Evolutionary conservation across 73 alveolate genomes (phyloP), one percentile per base, ranked within the genome.

Genomic region (Uronychia binucleata): DNA sequence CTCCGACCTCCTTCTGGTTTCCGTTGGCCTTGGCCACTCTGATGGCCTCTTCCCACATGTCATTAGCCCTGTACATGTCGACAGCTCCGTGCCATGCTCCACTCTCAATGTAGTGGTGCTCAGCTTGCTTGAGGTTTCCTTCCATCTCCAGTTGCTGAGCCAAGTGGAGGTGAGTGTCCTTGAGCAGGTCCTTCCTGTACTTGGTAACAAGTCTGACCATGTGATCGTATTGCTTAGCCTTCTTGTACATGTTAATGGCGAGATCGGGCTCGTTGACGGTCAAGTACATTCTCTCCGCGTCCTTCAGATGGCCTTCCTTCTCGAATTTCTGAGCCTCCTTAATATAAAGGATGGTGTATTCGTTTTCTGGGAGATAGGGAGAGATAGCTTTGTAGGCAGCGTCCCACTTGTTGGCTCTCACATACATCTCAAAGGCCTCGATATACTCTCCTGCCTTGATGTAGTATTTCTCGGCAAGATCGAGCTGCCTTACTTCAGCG

Each of bases 1-100:
- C 98, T 77, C 97, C 98, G 30, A 98, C 90, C 86, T 98, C 99
- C 82, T 98, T 98, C 77, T 94, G 96, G 78, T 93, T 91, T 26
- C 99, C 99, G 86, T 98, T 96, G 57, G 98, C 96, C 92, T 97
- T 98, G 77, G 99, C 99, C 27, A 98, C 99, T 95, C 99, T 98
- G 76, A 98, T 86, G 34, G 99, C 99, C 77, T 98, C 99, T 76
- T 98, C 99, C 99, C 99, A 98, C 98, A 96, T 92, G 80, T 94
- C 97, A 34, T 93, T 95, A 31, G 97, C 95, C 80, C 98, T 90
- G 90, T 98, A 98, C 99, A 98, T 98, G 78, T 98, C 98, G 57
- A 94, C 99, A 57, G 99, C 99, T 76, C 95, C 93, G 79, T 92
- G 93, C 99, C 99, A 97, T 46, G 97, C 98, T 1, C 99, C 99